These are phyloP conservation scores for Tricladium varicosporioides DNA, from an alignment of 2,329 filamentous ascomycete species.

Conservation along the genomic window DNA sequence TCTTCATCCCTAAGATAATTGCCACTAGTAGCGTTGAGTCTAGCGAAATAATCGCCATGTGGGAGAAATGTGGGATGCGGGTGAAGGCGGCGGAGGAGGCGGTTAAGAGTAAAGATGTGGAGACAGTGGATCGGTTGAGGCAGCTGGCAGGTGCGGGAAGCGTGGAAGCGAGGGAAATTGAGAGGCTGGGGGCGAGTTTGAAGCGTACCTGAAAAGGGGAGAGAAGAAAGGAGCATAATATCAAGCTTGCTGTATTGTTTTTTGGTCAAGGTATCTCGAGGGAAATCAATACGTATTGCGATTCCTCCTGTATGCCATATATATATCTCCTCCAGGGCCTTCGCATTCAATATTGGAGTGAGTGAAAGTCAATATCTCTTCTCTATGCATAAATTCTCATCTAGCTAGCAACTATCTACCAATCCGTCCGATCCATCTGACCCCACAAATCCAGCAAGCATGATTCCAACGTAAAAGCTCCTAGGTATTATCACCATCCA, in stretches of 20 bases:
- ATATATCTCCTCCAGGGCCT: too few relatives aligned
- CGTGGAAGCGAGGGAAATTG: slow-evolving; percentile 72
- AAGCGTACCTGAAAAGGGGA: slow-evolving; percentile 35
- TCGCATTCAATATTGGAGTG: too few relatives aligned
- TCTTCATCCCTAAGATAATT: slow-evolving; percentile 82
- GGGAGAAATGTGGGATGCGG: slow-evolving; percentile 90
- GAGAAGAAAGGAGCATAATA: background rate
- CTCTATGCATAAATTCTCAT: background rate
- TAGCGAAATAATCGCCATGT: slow-evolving; percentile 81
- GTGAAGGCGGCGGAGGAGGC: slow-evolving; percentile 91
- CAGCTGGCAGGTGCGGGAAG: slow-evolving; percentile 70
- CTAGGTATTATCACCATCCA: background rate
- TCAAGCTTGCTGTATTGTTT: too few relatives aligned
- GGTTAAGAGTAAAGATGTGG: slow-evolving; percentile 73
- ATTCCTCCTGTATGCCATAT: too few relatives aligned
- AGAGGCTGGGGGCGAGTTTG: slow-evolving; percentile 66
- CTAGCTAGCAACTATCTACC: background rate
- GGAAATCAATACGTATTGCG: too few relatives aligned
- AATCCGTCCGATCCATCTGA: background rate
- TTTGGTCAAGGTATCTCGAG: too few relatives aligned
- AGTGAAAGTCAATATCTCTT: too few relatives aligned
- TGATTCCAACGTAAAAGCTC: too few relatives aligned
- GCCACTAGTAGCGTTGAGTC: slow-evolving; percentile 48
- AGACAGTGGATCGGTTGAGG: slow-evolving; percentile 70
- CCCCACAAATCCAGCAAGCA: too few relatives aligned